Percentiles rank a stretch among this genome's conserved stretches.
Conservation (phyloP, 768 basidiomycete species). For the Lactarius deliciosus region DNA sequence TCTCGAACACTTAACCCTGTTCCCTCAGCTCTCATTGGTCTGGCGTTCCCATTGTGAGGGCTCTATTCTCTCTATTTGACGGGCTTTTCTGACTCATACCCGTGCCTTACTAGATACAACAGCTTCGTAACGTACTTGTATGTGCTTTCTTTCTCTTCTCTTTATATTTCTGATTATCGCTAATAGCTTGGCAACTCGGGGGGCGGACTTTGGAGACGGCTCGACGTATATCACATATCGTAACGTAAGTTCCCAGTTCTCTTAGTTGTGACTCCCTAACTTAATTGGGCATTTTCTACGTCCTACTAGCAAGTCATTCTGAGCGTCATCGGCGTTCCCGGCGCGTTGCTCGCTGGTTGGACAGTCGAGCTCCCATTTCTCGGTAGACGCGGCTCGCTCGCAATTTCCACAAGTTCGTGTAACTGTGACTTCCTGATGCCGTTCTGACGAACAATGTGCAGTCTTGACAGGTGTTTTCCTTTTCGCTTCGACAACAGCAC, state of each 20-base stretch:
- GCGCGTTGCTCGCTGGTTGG: slow-evolving; percentile 54
- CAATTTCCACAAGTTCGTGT: slow-evolving; percentile 44
- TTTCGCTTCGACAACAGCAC: slow-evolving; percentile 55
- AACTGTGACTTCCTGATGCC: slow-evolving; percentile 13
- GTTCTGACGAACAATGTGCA: slow-evolving; percentile 18
- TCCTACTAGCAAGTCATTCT: slow-evolving; percentile 50
- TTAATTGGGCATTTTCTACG: background rate
- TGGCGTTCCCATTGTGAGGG: slow-evolving; percentile 67
- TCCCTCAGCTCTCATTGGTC: slow-evolving; percentile 63
- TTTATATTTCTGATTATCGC: background rate
- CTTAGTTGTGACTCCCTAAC: background rate
- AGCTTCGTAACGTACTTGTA: slow-evolving; percentile 55
- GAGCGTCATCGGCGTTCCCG: slow-evolving; percentile 57
- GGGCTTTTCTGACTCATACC: slow-evolving; percentile 7
- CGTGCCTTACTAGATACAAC: slow-evolving; percentile 41
- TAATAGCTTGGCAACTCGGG: slow-evolving; percentile 57
- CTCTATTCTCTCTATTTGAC: background rate
- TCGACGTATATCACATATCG: slow-evolving; percentile 72
- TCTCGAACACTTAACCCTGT: background rate
- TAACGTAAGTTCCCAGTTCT: slow-evolving; percentile 46
- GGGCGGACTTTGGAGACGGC: slow-evolving; percentile 67
- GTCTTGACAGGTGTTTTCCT: slow-evolving; percentile 58
- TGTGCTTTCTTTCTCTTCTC: slow-evolving; percentile 26
- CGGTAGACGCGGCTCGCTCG: slow-evolving; percentile 54
- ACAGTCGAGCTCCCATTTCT: slow-evolving; percentile 51